Percentiles rank a stretch among this genome's conserved stretches.
Evolutionary conservation across 2,329 filamentous ascomycete species (phyloP).

Genomic region (Colletotrichum abscissum): DNA sequence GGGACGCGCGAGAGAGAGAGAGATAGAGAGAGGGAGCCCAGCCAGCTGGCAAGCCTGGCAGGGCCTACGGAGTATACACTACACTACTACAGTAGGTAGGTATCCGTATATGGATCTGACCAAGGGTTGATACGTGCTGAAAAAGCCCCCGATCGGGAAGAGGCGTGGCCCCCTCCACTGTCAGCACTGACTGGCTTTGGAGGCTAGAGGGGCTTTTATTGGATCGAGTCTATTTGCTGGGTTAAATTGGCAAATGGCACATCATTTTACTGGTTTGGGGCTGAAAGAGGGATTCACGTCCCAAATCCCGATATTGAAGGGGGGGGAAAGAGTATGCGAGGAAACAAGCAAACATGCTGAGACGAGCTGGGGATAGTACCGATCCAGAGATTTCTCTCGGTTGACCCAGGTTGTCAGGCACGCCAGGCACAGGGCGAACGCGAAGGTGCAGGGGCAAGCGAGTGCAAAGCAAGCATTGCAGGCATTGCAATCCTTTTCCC

Average conservation of each 20-base stretch:
- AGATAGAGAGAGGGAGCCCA: neutral
- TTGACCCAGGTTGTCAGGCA: neutral
- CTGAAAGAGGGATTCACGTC: neutral
- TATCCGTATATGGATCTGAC: neutral
- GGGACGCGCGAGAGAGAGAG: neutral
- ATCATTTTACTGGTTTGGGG: neutral
- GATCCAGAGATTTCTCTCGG: neutral
- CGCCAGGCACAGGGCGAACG: no score
- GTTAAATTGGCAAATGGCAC: neutral
- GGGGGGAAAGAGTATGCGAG: no score
- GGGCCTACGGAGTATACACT: neutral
- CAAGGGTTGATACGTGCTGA: neutral
- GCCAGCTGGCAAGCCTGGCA: neutral
- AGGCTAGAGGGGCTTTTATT: neutral
- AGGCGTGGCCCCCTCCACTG: neutral
- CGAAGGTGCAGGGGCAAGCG: neutral
- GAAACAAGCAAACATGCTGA: conserved; percentile 6
- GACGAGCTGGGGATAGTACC: neutral
- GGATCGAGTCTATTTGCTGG: neutral
- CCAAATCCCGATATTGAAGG: neutral
- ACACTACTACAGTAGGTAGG: no score
- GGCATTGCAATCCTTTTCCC: conserved; percentile 5
- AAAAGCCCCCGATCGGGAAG: neutral
- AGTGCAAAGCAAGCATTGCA: neutral
- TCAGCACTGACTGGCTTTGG: neutral